A percentile compares a stretch with the other conserved stretches of the same genome.
Conservation (phyloP, 176 grass and related monocot species). For the Phyllostachys edulis region DNA sequence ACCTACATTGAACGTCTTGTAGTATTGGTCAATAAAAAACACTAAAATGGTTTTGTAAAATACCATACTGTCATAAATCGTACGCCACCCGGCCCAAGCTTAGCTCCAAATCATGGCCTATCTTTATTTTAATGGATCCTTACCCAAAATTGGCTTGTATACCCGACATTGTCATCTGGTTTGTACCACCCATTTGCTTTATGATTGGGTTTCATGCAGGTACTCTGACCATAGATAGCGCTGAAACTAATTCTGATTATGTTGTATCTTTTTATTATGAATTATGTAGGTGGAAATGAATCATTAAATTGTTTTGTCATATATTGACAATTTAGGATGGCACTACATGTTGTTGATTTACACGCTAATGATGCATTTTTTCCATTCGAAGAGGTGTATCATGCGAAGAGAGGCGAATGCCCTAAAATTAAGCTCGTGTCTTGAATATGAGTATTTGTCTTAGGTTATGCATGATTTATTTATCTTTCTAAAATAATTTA, state of each 20-base stretch:
- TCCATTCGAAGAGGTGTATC: neutral
- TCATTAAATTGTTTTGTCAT: neutral
- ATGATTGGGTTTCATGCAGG: neutral
- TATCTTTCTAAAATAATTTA: conserved; percentile 8
- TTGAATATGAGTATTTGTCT: neutral
- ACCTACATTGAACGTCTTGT: neutral
- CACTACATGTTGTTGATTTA: neutral
- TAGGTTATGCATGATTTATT: neutral
- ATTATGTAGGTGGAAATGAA: neutral
- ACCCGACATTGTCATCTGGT: neutral
- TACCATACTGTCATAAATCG: neutral
- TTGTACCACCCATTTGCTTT: conserved; percentile 1
- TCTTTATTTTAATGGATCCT: neutral
- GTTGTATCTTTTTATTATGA: neutral
- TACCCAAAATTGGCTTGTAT: neutral
- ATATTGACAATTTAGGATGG: conserved; percentile 9
- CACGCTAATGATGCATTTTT: neutral
- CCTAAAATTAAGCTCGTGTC: neutral
- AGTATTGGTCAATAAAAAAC: neutral
- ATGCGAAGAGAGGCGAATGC: neutral
- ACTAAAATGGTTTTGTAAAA: neutral
- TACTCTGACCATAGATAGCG: neutral
- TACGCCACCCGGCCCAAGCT: neutral
- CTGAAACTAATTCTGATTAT: neutral
- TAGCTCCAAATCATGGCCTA: neutral